Percentiles rank a stretch among this genome's conserved stretches.
phyloP scores from a whole-genome alignment of 805 yeast genomes.

The Hanseniaspora thailandica region DNA sequence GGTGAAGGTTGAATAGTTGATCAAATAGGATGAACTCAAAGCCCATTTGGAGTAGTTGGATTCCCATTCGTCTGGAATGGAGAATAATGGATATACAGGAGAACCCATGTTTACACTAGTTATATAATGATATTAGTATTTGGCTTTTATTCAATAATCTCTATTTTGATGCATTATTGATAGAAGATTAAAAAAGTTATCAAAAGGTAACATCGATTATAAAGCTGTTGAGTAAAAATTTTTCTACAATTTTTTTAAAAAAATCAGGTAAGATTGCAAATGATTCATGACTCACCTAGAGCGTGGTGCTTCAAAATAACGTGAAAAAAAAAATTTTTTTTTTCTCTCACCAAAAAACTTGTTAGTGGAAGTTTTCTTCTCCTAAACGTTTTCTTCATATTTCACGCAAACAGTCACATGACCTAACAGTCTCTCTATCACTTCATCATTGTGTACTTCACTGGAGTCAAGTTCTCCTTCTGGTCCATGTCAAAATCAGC shows the following conservation, averaged over 20 bases:
- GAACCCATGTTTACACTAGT: slow-evolving; percentile 6
- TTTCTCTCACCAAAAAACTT: neutral
- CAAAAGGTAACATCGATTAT: neutral
- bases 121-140: no score
- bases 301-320: neutral
- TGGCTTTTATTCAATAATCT: neutral
- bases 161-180: neutral
- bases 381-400: neutral
- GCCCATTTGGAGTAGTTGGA: slow-evolving; percentile 8
- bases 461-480: neutral
- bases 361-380: neutral
- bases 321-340: neutral
- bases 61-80: slow-evolving; percentile 12
- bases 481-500: neutral
- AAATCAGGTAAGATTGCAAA: neutral
- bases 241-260: no score
- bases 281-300: slow-evolving; percentile 6
- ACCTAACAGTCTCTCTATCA: neutral
- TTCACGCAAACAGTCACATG: neutral
- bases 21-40: slow-evolving; percentile 2
- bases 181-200: no score
- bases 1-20: slow-evolving; percentile 18
- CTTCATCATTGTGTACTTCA: neutral
- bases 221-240: neutral
- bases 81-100: slow-evolving; percentile 11